These are phyloP conservation scores for Quercus lobata DNA, from an alignment of 331 rosid genomes.

Conservation along the genomic window DNA sequence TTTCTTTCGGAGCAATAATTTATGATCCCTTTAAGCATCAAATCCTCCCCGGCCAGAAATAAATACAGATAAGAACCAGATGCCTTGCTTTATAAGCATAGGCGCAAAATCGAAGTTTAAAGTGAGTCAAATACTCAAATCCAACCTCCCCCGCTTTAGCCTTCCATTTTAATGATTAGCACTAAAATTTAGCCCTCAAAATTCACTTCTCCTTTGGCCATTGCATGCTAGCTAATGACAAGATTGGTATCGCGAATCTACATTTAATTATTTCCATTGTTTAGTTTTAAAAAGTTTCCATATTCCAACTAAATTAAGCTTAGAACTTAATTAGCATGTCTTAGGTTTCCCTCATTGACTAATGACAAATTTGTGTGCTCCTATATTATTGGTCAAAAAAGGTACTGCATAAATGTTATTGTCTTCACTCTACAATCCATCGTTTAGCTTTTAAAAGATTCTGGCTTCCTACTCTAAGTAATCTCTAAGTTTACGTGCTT, in stretches of 20 bases:
- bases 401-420: constrained; percentile 24
- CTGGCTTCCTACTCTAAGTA: constrained; percentile 24
- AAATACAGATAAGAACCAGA: constrained; percentile 58
- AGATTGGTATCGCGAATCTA: neutral
- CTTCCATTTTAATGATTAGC: neutral
- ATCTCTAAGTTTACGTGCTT: constrained; percentile 34
- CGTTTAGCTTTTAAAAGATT: constrained; percentile 41
- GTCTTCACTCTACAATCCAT: constrained; percentile 27
- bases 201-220: no score
- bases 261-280: neutral
- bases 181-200: neutral
- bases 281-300: constrained; percentile 23
- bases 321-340: constrained; percentile 11
- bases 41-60: constrained; percentile 31
- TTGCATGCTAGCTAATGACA: neutral
- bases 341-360: constrained; percentile 24
- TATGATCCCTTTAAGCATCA: constrained; percentile 45
- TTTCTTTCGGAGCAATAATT: constrained; percentile 33
- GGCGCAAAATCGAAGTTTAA: constrained; percentile 31
- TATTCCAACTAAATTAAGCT: constrained; percentile 18
- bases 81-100: constrained; percentile 40
- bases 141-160: constrained; percentile 23
- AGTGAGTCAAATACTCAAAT: constrained; percentile 21
- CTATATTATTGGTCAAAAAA: constrained; percentile 29
- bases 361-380: neutral